phyloP scores from a whole-genome alignment of 495 filamentous ascomycete species.

The Penicillium steckii region DNA sequence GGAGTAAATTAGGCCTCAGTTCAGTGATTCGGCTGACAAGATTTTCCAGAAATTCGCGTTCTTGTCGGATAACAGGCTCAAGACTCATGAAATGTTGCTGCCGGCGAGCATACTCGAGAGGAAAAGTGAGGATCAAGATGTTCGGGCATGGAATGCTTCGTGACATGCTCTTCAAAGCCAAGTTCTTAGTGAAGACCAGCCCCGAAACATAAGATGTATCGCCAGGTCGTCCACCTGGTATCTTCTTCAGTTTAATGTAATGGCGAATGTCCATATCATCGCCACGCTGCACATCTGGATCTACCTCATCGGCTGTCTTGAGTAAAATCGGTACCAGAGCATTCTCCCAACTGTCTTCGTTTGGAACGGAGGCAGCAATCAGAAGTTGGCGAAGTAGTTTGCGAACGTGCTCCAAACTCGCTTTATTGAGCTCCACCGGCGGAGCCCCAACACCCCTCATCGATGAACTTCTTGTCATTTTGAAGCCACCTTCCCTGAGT shows the following conservation, averaged over 20 bases:
- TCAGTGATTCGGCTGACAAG: slow-evolving; percentile 89
- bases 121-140: slow-evolving; percentile 91
- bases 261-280: slow-evolving; percentile 99
- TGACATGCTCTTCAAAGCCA: slow-evolving; percentile 94
- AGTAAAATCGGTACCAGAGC: slow-evolving; percentile 89
- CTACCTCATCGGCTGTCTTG: slow-evolving; percentile 90
- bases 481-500: slow-evolving; percentile 43
- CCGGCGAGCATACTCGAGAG: slow-evolving; percentile 93
- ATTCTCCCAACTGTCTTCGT: slow-evolving; percentile 79
- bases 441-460: slow-evolving; percentile 75
- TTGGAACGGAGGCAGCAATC: slow-evolving; percentile 69
- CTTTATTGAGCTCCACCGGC: slow-evolving; percentile 76
- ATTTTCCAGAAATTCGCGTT: slow-evolving; percentile 91
- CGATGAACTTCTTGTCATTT: slow-evolving; percentile 77
- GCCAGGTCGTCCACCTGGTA: slow-evolving; percentile 81
- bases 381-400: slow-evolving; percentile 82
- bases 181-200: slow-evolving; percentile 94
- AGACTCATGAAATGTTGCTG: slow-evolving; percentile 98
- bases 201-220: slow-evolving; percentile 95
- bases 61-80: slow-evolving; percentile 94
- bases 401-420: slow-evolving; percentile 84
- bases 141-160: slow-evolving; percentile 79
- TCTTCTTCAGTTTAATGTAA: slow-evolving; percentile 96
- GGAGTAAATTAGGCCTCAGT: slow-evolving; percentile 76
- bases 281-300: slow-evolving; percentile 81